Evolutionary conservation across 345 rosid genomes (phyloP).

Genomic region (thale cress (Arabidopsis thaliana)): TAIR10.1 NC_003076.8:22703501-22704000

Average conservation of each 20-base stretch:
- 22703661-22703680: not conserved
- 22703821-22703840: not conserved
- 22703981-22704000: not conserved
- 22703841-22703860: not conserved
- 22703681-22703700: not conserved
- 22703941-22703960: too few relatives aligned
- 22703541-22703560: not conserved
- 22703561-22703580: not conserved
- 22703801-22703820: not conserved
- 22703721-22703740: not conserved
- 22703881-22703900: not conserved
- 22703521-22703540: not conserved
- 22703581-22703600: too few relatives aligned
- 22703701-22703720: not conserved
- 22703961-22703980: not conserved
- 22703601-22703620: not conserved
- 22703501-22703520: not conserved
- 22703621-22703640: not conserved
- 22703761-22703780: slow-evolving; percentile 7
- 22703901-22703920: not conserved
- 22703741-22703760: not conserved
- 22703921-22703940: not conserved
- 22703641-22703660: not conserved
- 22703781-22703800: not conserved
- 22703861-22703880: not conserved